Percentiles rank a stretch among this genome's conserved stretches.
These are phyloP conservation scores for Candida coleopterorum DNA, from an alignment of 805 yeast genomes.

Conservation along the genomic window DNA sequence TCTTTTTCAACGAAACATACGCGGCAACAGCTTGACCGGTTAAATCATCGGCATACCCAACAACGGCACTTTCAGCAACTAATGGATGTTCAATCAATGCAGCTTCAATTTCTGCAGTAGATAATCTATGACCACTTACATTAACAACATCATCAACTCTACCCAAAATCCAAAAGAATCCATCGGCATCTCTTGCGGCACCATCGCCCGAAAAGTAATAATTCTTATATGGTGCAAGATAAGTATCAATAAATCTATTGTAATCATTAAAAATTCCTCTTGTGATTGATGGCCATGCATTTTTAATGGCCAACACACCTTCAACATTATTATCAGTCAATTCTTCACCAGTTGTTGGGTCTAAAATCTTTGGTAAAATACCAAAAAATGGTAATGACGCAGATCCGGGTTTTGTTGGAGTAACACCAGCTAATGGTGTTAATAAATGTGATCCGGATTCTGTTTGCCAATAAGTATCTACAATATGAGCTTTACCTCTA, in stretches of 20 bases:
- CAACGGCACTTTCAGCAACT: slow-evolving; percentile 95
- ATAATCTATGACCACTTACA: slow-evolving; percentile 94
- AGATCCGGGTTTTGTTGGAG: slow-evolving; percentile 95
- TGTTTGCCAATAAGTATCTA: slow-evolving; percentile 99
- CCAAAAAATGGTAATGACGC: slow-evolving; percentile 98
- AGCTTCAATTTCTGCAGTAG: slow-evolving; percentile 98
- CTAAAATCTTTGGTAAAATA: slow-evolving; percentile 83
- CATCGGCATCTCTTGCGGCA: slow-evolving; percentile 95
- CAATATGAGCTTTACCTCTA: slow-evolving; percentile 79
- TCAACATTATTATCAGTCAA: slow-evolving; percentile 85
- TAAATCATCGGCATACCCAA: slow-evolving; percentile 89
- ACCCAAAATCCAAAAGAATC: slow-evolving; percentile 96
- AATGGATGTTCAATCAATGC: slow-evolving; percentile 73
- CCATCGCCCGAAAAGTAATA: slow-evolving; percentile 97
- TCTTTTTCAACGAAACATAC: slow-evolving; percentile 74
- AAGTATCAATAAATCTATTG: slow-evolving; percentile 81
- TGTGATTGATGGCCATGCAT: slow-evolving; percentile 98
- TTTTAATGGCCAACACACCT: slow-evolving; percentile 88
- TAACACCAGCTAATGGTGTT: slow-evolving; percentile 90
- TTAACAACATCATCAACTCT: slow-evolving; percentile 98
- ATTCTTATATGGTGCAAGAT: slow-evolving; percentile 88
- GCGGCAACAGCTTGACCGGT: slow-evolving; percentile 98
- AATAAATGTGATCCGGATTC: slow-evolving; percentile 95
- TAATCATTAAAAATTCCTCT: slow-evolving; percentile 92
- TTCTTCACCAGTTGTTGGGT: slow-evolving; percentile 88